Evolutionary conservation across 176 grass and related monocot species (phyloP).

Genomic region (Coix lacrymajobi): DNA sequence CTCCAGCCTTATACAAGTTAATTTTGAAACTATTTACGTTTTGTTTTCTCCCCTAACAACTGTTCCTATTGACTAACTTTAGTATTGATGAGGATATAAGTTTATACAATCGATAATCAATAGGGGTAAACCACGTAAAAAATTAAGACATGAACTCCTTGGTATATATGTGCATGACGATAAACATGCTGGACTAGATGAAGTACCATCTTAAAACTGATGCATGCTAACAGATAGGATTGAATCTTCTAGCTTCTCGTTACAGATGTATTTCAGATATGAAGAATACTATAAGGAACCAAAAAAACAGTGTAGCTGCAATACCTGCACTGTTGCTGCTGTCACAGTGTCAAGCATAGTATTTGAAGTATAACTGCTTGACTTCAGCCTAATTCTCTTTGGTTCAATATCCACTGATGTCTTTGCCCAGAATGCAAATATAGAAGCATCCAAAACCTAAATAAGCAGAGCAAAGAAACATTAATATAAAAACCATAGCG

Average conservation of each 20-base stretch:
- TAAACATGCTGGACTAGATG: neutral
- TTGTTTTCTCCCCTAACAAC: neutral
- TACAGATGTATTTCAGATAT: neutral
- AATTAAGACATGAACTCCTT: neutral
- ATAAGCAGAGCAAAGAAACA: constrained; percentile 7
- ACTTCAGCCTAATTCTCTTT: constrained; percentile 89
- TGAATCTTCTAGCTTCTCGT: neutral
- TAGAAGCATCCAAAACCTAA: constrained; percentile 77
- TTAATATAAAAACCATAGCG: neutral
- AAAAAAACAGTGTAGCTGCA: neutral
- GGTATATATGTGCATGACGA: neutral
- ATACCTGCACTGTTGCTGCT: constrained; percentile 90
- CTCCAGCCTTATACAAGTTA: neutral
- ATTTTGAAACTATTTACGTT: neutral
- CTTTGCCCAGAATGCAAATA: constrained; percentile 95
- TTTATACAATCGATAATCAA: neutral
- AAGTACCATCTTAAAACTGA: neutral
- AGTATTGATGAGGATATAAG: neutral
- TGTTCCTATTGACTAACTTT: neutral
- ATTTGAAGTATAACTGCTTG: constrained; percentile 81
- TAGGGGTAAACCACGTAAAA: neutral
- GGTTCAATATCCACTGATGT: constrained; percentile 73
- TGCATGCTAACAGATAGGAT: neutral
- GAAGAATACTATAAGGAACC: neutral
- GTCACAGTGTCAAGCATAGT: constrained; percentile 90